Base-by-base conservation (phyloP, 2,329 filamentous ascomycete genomes). In the Cryphonectria radicalis region DNA sequence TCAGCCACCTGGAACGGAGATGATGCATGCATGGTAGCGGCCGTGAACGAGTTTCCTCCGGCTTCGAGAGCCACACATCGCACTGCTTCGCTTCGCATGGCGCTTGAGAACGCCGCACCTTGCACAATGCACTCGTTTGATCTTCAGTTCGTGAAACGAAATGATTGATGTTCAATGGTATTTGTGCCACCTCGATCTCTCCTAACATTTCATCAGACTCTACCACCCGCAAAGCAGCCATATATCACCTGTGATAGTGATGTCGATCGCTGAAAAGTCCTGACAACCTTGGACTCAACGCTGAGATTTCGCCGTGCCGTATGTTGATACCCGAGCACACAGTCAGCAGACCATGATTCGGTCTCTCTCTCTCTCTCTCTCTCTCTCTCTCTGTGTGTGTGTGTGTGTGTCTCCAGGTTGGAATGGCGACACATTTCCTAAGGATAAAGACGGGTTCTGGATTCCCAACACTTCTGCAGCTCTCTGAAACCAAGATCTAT, bases 11-110 rank as follows among this genome's bases (percentile, higher is more conserved):
- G 62, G 35, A 17, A 25, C 40, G 63, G 25, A 67, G 57, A 69
- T 46, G 62, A 65, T 60, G 57, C 10, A 50, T n/a, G 22, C 67
- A 60, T 46, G 63, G 69, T 55, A 28, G 67, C 63, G 67, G 70
- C 63, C 70, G 63, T 70, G 46, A 57, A 57, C 59, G 25, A 63
- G 37, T 63, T 53, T 63, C 43, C 53, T 63, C 70, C 67, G 37
- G 62, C 53, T 40, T 60, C 19, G 66, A 8, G 57, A 69, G 59
- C 53, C 62, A 66, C 67, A 60, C 67, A 64, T 63, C 57, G 55
- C 35, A 55, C 25, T 40, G 55, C 60, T 42, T 69, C 66, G 70
- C 67, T 55, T 64, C 53, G 63, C 69, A 64, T 28, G 28, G 32
- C 55, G 63, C 68, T 59, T 42, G 62, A 43, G 37, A 13, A 43